Percentiles rank a stretch among this genome's conserved stretches.
Conservation (phyloP, 768 basidiomycete genomes). For the Trametes punicea region DNA sequence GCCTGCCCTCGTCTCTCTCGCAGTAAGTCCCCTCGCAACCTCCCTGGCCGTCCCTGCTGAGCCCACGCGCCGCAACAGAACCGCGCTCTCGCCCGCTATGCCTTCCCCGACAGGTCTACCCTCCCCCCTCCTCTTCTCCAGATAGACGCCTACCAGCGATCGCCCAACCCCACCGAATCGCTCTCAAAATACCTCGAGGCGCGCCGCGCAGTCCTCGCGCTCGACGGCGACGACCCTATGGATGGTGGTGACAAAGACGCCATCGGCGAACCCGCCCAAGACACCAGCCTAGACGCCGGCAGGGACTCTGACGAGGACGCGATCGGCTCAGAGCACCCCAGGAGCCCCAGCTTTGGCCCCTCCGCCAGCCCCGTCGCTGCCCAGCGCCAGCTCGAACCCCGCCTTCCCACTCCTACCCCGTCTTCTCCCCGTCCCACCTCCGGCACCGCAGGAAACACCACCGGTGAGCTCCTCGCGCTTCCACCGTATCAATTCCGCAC, state of each 20-base stretch:
- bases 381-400: conserved; percentile 8
- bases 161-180: conserved; percentile 9
- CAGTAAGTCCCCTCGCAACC: conserved; percentile 1
- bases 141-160: conserved; percentile 17
- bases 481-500: conserved; percentile 8
- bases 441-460: conserved; percentile 16
- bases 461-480: conserved; percentile 13
- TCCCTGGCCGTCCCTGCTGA: background rate
- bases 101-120: conserved; percentile 11
- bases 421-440: conserved; percentile 10
- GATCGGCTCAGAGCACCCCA: conserved; percentile 21
- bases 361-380: conserved; percentile 12
- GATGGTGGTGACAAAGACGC: conserved; percentile 18
- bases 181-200: conserved; percentile 17
- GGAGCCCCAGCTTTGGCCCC: conserved; percentile 18
- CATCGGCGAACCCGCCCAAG: conserved; percentile 16
- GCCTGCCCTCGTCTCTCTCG: conserved; percentile 9
- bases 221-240: conserved; percentile 9
- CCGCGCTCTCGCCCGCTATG: conserved; percentile 16
- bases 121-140: conserved; percentile 19
- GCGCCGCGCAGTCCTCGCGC: conserved; percentile 13
- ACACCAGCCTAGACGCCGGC: conserved; percentile 10
- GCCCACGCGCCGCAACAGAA: conserved; percentile 11
- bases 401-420: conserved; percentile 6
- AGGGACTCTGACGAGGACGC: conserved; percentile 20